These are phyloP conservation scores for Salix udensis DNA, from an alignment of 345 rosid genomes.

Conservation along the genomic window DNA sequence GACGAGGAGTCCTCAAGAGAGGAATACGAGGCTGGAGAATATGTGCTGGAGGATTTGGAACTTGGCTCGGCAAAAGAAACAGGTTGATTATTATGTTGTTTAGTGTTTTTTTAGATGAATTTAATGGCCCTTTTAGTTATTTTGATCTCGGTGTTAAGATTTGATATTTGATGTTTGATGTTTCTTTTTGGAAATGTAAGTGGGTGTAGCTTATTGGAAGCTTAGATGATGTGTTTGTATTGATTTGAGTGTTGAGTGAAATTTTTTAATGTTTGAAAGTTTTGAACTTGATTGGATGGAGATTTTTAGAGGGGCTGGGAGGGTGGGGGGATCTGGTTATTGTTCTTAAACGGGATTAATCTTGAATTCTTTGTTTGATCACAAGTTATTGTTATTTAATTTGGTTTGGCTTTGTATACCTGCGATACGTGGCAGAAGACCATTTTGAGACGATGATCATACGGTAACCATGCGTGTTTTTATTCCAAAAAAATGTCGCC, in stretches of 20 bases:
- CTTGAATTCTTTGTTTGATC: not conserved
- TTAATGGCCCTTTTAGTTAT: not conserved
- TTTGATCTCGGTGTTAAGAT: not conserved
- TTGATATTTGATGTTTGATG: not conserved
- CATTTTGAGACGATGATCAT: too few relatives aligned
- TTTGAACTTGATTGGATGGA: not conserved
- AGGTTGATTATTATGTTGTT: constrained; percentile 37
- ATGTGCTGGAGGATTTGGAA: constrained; percentile 99
- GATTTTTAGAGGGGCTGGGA: not conserved
- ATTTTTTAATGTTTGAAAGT: not conserved
- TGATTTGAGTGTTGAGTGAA: not conserved
- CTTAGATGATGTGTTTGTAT: not conserved
- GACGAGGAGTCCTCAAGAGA: constrained; percentile 96
- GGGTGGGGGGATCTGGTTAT: not conserved
- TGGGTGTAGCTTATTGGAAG: not conserved
- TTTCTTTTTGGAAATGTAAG: not conserved
- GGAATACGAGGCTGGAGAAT: constrained; percentile 95
- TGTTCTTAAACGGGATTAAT: not conserved
- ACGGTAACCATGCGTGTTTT: too few relatives aligned
- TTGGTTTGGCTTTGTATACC: not conserved
- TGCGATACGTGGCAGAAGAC: too few relatives aligned
- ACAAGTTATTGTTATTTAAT: not conserved
- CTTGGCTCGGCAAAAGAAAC: constrained; percentile 98
- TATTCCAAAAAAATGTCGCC: too few relatives aligned
- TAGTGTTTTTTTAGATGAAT: not conserved